Percentiles rank a stretch among this genome's conserved stretches.
phyloP scores from a whole-genome alignment of 2,329 filamentous ascomycete genomes.

The Microcera coccophila region DNA sequence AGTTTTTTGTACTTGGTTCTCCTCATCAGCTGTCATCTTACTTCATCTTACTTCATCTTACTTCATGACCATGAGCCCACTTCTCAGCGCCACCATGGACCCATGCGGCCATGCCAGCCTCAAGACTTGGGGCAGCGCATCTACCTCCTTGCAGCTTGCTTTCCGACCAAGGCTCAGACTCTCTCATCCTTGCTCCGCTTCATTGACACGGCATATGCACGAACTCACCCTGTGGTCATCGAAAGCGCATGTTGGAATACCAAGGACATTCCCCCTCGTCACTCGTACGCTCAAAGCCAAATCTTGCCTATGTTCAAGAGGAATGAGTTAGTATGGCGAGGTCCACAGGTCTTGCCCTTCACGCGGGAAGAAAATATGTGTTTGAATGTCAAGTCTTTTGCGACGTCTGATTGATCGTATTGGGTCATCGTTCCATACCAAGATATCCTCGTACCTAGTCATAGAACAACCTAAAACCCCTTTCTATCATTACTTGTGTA shows the following conservation, averaged over 20 bases:
- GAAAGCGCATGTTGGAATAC: neutral
- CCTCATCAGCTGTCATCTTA: neutral
- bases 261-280: too few relatives aligned
- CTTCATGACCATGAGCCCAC: conserved; percentile 3
- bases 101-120: conserved; percentile 2
- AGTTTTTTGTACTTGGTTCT: neutral
- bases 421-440: conserved; percentile 18
- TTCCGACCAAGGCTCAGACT: neutral
- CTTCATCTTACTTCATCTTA: neutral
- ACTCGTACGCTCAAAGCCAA: too few relatives aligned
- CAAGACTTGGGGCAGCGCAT: conserved; percentile 2
- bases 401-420: conserved; percentile 11
- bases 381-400: conserved; percentile 10
- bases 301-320: neutral
- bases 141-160: conserved; percentile 4
- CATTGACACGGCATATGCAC: conserved; percentile 7
- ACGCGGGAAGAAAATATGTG: neutral
- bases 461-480: conserved; percentile 24
- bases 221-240: conserved; percentile 3
- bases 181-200: conserved; percentile 10
- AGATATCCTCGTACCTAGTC: conserved; percentile 25
- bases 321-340: neutral
- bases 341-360: neutral
- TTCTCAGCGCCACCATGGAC: conserved; percentile 1
- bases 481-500: conserved; percentile 31